These are phyloP conservation scores for Podaxis sp. DNA, from an alignment of 768 basidiomycete genomes.

Conservation along the genomic window DNA sequence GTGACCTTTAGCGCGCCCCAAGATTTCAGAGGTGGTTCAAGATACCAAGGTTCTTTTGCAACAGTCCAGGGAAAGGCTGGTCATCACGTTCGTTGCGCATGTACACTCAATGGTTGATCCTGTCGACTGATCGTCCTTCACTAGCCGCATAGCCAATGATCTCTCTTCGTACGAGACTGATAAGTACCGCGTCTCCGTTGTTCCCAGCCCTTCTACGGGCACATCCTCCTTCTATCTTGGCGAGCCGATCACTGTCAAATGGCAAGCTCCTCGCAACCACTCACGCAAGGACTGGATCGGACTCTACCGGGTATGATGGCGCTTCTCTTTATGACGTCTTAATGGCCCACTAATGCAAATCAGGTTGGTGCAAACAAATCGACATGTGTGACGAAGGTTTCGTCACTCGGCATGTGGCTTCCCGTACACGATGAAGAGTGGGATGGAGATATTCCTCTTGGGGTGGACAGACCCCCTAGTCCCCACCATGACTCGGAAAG, in stretches of 20 bases:
- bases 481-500: conserved; percentile 39
- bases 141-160: conserved; percentile 76
- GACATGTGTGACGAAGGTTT: conserved; percentile 74
- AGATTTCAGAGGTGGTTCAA: conserved; percentile 83
- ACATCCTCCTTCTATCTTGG: conserved; percentile 78
- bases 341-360: conserved; percentile 11
- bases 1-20: conserved; percentile 66
- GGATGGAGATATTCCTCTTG: conserved; percentile 79
- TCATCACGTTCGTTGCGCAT: conserved; percentile 72
- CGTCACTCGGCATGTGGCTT: conserved; percentile 88
- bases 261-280: conserved; percentile 84
- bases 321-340: neutral
- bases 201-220: conserved; percentile 45
- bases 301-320: conserved; percentile 63
- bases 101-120: neutral
- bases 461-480: conserved; percentile 32
- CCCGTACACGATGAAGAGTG: conserved; percentile 91
- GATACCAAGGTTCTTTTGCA: conserved; percentile 90
- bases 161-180: conserved; percentile 74
- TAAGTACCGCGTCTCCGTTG: conserved; percentile 69
- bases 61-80: conserved; percentile 84
- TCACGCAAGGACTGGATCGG: conserved; percentile 97
- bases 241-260: conserved; percentile 80
- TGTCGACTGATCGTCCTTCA: neutral
- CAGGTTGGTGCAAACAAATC: conserved; percentile 88